A percentile compares a stretch with the other conserved stretches of the same genome.
Evolutionary conservation across 2,329 filamentous ascomycete species (phyloP).

Genomic region (Epichloe baconii): DNA sequence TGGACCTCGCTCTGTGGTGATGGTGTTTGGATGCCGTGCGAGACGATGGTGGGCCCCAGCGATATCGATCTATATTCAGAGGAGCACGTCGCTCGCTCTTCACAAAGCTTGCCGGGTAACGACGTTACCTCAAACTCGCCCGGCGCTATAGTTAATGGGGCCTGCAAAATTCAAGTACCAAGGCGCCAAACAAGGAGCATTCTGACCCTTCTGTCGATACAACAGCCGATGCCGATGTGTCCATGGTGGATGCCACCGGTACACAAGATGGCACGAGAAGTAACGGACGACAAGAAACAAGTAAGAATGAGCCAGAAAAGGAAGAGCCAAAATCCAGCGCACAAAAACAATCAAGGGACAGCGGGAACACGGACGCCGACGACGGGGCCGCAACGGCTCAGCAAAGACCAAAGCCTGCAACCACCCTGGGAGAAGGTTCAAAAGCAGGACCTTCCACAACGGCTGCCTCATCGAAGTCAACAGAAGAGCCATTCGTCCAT

Average conservation of each 20-base stretch:
- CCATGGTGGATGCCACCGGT: slow-evolving; percentile 9
- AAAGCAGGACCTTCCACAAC: neutral
- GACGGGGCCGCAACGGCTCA: slow-evolving; percentile 7
- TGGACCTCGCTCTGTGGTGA: slow-evolving; percentile 65
- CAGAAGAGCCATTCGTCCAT: slow-evolving; percentile 47
- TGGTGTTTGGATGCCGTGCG: slow-evolving; percentile 52
- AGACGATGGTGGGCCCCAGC: slow-evolving; percentile 40
- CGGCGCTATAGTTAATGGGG: slow-evolving; percentile 13
- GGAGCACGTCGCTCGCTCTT: slow-evolving; percentile 27
- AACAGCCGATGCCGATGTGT: slow-evolving; percentile 9
- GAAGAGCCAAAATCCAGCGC: neutral
- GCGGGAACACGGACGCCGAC: neutral
- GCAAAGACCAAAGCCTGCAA: slow-evolving; percentile 8
- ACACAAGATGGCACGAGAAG: slow-evolving; percentile 1
- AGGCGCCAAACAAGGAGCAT: neutral
- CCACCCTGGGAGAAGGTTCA: slow-evolving; percentile 17
- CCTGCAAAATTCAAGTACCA: neutral
- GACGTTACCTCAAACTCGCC: slow-evolving; percentile 5
- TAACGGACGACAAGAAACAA: neutral
- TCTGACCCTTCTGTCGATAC: neutral
- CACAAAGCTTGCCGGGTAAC: slow-evolving; percentile 17
- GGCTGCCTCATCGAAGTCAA: slow-evolving; percentile 6
- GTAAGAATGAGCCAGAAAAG: neutral
- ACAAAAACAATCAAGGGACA: neutral
- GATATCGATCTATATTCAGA: slow-evolving; percentile 43